Conservation (phyloP, 2,329 filamentous ascomycete species). For the Alternaria gansuensis region DNA sequence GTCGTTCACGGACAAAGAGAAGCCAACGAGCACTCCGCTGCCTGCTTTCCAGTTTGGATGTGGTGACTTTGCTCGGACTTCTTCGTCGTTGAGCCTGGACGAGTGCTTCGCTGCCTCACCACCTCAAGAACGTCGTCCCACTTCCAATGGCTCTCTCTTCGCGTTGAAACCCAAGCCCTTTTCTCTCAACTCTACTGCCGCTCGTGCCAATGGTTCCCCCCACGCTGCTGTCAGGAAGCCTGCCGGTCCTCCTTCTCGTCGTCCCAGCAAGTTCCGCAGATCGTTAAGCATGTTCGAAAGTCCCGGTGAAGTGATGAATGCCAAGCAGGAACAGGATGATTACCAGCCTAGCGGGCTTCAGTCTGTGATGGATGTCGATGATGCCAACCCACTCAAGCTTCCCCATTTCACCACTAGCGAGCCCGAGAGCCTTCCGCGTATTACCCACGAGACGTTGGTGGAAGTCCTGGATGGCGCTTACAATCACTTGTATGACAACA, state of each 20-base stretch:
- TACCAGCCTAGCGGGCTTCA: conserved; percentile 68
- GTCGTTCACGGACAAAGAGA: conserved; percentile 65
- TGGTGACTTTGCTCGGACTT: conserved; percentile 59
- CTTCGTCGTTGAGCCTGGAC: conserved; percentile 73
- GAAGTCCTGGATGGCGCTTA: conserved; percentile 89
- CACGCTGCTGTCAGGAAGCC: conserved; percentile 72
- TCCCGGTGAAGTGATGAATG: conserved; percentile 84
- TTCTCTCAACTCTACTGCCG: conserved; percentile 62
- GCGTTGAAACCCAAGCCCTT: conserved; percentile 73
- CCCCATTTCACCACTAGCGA: conserved; percentile 87
- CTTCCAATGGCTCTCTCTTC: conserved; percentile 62
- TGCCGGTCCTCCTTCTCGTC: conserved; percentile 71
- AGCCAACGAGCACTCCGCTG: conserved; percentile 63
- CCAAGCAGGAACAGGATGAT: conserved; percentile 69
- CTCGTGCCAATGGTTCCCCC: conserved; percentile 77
- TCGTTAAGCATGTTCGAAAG: conserved; percentile 98
- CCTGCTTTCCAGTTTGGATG: conserved; percentile 77
- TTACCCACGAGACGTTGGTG: conserved; percentile 81
- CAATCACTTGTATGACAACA: conserved; percentile 76
- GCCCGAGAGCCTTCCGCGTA: conserved; percentile 86
- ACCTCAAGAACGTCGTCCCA: conserved; percentile 71
- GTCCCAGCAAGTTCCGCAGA: conserved; percentile 78
- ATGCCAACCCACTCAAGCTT: conserved; percentile 74
- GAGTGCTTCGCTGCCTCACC: conserved; percentile 86
- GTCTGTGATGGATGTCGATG: conserved; percentile 85